Conservation (phyloP, 768 basidiomycete genomes). For the Boletus pseudopeckii region DNA sequence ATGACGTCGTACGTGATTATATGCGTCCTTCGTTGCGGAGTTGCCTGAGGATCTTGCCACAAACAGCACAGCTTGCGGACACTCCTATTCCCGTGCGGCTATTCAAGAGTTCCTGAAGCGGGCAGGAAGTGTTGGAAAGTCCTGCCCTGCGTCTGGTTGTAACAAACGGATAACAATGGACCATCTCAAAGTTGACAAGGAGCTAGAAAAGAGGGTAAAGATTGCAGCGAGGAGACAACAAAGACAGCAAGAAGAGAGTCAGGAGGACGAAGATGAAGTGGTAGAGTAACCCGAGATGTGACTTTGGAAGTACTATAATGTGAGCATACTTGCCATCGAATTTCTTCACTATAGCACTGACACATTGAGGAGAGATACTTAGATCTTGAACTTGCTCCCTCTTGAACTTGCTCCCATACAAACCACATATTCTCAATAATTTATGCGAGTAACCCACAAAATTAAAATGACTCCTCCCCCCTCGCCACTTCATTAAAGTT, state of each 20-base stretch:
- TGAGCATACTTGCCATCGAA: neutral
- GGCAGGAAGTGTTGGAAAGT: conserved; percentile 31
- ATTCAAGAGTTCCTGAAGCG: conserved; percentile 61
- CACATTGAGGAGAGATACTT: neutral
- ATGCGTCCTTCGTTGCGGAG: neutral
- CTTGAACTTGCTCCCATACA: neutral
- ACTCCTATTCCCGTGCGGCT: conserved; percentile 76
- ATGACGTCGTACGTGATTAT: conserved; percentile 68
- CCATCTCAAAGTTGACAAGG: conserved; percentile 52
- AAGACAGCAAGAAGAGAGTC: conserved; percentile 37
- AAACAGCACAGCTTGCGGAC: conserved; percentile 62
- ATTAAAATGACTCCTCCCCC: neutral
- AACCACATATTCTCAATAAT: neutral
- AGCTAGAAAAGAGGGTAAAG: conserved; percentile 60
- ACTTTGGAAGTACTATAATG: conserved; percentile 6
- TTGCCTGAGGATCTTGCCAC: neutral
- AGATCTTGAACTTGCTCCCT: neutral
- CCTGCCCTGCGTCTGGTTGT: conserved; percentile 76
- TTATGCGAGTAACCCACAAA: neutral
- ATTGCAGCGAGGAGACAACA: conserved; percentile 52
- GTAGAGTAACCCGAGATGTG: conserved; percentile 41
- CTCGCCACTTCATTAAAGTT: neutral
- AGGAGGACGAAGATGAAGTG: conserved; percentile 41
- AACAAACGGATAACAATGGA: conserved; percentile 50
- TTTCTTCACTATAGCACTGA: neutral